These are phyloP conservation scores for Cryphonectria parasitica DNA, from an alignment of 2,329 filamentous ascomycete genomes.

Conservation along the genomic window DNA sequence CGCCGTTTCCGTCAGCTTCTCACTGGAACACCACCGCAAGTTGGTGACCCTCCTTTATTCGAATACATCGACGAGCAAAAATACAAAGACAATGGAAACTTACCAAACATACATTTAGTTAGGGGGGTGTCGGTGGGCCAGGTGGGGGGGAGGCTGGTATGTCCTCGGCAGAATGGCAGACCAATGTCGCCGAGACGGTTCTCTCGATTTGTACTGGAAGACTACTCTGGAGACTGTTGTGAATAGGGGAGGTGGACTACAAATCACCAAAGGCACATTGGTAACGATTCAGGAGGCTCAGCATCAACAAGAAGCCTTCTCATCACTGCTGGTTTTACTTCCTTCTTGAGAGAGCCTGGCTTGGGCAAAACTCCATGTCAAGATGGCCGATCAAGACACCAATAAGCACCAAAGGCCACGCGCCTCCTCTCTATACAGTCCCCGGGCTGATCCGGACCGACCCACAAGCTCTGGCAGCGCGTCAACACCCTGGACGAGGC, in stretches of 20 bases:
- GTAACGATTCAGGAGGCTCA: background rate
- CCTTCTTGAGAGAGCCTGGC: background rate
- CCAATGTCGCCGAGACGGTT: background rate
- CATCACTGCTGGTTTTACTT: background rate
- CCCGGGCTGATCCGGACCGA: background rate
- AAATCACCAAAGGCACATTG: background rate
- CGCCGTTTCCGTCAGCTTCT: conserved; percentile 22
- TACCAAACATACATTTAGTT: conserved; percentile 16
- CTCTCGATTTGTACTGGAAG: background rate
- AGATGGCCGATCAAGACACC: background rate
- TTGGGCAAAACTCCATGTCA: background rate
- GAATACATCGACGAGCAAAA: background rate
- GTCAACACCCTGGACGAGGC: background rate
- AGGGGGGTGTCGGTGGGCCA: background rate
- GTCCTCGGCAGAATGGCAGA: background rate
- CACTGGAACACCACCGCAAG: background rate
- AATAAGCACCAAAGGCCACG: background rate
- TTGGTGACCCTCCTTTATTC: conserved; percentile 18
- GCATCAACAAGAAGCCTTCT: background rate
- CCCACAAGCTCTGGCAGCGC: background rate
- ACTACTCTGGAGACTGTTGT: background rate
- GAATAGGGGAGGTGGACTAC: background rate
- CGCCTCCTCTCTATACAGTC: background rate
- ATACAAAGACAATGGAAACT: conserved; percentile 20
- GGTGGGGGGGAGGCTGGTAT: background rate